Percentiles rank a stretch among this genome's conserved stretches.
These are phyloP conservation scores for Oryza brachyantha DNA, from an alignment of 176 grass and related monocot species.

Conservation along the genomic window DNA sequence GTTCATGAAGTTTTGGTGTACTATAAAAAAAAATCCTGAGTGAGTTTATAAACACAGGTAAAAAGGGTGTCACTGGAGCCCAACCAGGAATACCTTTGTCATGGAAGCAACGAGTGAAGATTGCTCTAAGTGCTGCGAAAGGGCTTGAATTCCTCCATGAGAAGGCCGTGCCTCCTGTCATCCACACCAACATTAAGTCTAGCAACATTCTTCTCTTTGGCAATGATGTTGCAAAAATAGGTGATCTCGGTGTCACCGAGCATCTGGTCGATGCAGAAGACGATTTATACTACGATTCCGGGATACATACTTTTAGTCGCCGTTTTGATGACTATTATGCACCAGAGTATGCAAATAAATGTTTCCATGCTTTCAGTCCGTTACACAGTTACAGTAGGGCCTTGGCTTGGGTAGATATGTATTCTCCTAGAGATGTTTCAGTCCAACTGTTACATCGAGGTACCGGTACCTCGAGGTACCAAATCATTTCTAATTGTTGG, in stretches of 20 bases:
- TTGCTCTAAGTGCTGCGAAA: conserved; percentile 33
- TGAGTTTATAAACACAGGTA: conserved; percentile 16
- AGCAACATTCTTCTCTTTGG: conserved; percentile 66
- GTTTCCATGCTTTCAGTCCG: too few relatives aligned
- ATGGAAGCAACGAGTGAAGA: conserved; percentile 46
- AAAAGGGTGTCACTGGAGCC: conserved; percentile 28
- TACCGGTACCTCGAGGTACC: too few relatives aligned
- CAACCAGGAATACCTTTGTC: conserved; percentile 38
- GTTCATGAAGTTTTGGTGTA: too few relatives aligned
- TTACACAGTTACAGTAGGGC: too few relatives aligned
- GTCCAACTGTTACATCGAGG: too few relatives aligned
- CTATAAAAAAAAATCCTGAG: too few relatives aligned
- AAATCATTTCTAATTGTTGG: too few relatives aligned
- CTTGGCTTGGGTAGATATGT: too few relatives aligned
- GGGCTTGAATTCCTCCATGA: conserved; percentile 61
- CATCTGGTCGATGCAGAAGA: too few relatives aligned
- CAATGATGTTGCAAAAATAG: conserved; percentile 47
- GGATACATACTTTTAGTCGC: too few relatives aligned
- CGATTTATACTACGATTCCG: too few relatives aligned
- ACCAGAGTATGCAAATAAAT: conserved; percentile 38
- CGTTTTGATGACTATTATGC: conserved; percentile 6
- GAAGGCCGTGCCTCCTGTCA: conserved; percentile 37
- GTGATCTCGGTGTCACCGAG: conserved; percentile 36
- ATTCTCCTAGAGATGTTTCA: too few relatives aligned
- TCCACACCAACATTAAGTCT: conserved; percentile 54